A percentile compares a stretch with the other conserved stretches of the same genome.
Conservation (phyloP, 345 rosid genomes). For the Abelmoschus esculentus region DNA sequence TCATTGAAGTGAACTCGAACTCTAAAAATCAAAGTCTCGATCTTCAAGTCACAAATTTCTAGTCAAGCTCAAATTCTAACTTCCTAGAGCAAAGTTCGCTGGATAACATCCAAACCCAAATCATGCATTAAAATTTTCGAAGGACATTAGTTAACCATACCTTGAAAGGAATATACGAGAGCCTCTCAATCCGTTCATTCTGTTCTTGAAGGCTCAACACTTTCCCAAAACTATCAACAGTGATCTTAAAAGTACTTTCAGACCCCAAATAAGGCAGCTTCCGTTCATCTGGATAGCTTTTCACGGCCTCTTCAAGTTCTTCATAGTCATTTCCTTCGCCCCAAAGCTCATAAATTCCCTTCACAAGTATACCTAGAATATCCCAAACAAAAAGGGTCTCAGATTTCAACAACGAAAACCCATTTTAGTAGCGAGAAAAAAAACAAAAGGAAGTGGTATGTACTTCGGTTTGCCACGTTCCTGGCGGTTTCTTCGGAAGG, state of each 20-base stretch:
- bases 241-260: conserved; percentile 58
- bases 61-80: too few species aligned
- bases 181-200: conserved; percentile 49
- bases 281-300: conserved; percentile 58
- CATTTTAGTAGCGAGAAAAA: background rate
- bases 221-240: conserved; percentile 83
- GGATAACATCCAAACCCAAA: too few species aligned
- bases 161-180: conserved; percentile 76
- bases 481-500: too few species aligned
- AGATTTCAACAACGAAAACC: background rate
- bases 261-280: conserved; percentile 60
- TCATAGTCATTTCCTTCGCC: conserved; percentile 75
- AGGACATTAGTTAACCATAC: conserved; percentile 20
- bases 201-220: conserved; percentile 69
- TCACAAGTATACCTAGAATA: conserved; percentile 62
- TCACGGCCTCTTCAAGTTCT: conserved; percentile 58
- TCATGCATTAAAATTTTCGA: background rate
- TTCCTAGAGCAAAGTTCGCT: background rate
- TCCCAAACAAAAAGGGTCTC: background rate
- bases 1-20: background rate
- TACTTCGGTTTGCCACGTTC: too few species aligned
- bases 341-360: conserved; percentile 96
- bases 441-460: too few species aligned
- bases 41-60: too few species aligned
- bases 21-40: background rate